Evolutionary conservation across 306 rosid genomes (phyloP), one percentile per base, ranked within the genome.

Genomic region (Rosa lucieae): DNA sequence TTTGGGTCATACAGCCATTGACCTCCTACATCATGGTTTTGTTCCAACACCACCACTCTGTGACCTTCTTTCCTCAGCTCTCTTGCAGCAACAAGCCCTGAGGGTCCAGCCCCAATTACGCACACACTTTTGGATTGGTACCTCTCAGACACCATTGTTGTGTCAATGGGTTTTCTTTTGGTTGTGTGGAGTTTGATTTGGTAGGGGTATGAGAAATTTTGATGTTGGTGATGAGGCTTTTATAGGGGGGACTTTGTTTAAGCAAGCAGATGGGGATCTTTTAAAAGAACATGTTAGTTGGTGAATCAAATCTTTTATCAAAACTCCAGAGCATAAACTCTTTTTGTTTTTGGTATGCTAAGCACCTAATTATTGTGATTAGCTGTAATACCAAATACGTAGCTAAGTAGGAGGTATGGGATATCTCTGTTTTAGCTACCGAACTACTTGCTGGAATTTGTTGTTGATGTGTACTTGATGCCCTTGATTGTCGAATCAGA

Each of bases 11-110:
- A 95, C 42, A 95, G 87, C 99, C 98, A 95, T 80, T 95, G 99
- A 0, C 99, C 99, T 53, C 99, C 99, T 5, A 95, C 86, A 62
- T 92, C 99, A 79, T 92, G 89, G 81, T 90, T 87, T 80, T 91
- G 97, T 78, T 95, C 98, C 12, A 92, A 35, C 15, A 95, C 91
- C 69, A 85, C 85, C 75, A 56, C 96, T 52, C 48, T 74, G 53
- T 91, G 99, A 17, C 97, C 96, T 86, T 95, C 99, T 87, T 85
- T 92, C 55, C 87, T 85, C 74, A 92, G 74, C 90, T 95, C 99
- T 68, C 98, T 85, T 0, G 97, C 94, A 5, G 92, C 97, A 43
- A 95, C 97, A 0, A 95, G 82, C 76, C 99, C 99, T 0, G 98
- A 81, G 1, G 98, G 92, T 18, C 99, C 99, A 0, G 99, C 98